Evolutionary conservation across 2,329 filamentous ascomycete genomes (phyloP).

Genomic region (Colletotrichum echinochloae): DNA sequence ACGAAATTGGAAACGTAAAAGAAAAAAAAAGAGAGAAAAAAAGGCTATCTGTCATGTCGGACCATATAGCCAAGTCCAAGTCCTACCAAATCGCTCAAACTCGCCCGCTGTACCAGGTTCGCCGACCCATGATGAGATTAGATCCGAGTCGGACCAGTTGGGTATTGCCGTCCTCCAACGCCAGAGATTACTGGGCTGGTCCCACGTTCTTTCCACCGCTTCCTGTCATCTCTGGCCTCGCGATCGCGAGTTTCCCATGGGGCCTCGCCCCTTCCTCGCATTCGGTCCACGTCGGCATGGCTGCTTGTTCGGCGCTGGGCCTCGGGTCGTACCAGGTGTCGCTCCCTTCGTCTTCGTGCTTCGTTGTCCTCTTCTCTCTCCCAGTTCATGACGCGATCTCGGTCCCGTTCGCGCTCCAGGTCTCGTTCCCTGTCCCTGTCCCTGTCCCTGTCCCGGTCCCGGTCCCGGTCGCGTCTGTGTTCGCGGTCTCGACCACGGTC

Average conservation of each 20-base stretch:
- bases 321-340: constrained; percentile 55
- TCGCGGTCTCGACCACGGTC: constrained; percentile 56
- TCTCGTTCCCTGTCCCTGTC: constrained; percentile 49
- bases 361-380: constrained; percentile 51
- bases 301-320: constrained; percentile 60
- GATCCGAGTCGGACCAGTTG: constrained; percentile 37
- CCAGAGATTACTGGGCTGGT: constrained; percentile 37
- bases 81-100: constrained; percentile 13
- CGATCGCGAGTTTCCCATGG: constrained; percentile 40
- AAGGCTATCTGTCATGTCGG: not conserved
- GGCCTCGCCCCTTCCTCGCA: constrained; percentile 33
- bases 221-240: constrained; percentile 39
- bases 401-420: constrained; percentile 49
- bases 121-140: constrained; percentile 15
- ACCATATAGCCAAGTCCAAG: not conserved
- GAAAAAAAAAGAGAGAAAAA: too few relatives aligned
- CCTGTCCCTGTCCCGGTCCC: too few relatives aligned
- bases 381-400: constrained; percentile 48
- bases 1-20: constrained; percentile 18
- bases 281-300: constrained; percentile 61
- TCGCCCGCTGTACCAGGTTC: constrained; percentile 10
- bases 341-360: constrained; percentile 47
- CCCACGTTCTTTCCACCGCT: constrained; percentile 40
- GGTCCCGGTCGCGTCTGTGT: constrained; percentile 40
- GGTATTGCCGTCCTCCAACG: constrained; percentile 41